phyloP scores from a whole-genome alignment of 306 rosid genomes.

The Hylodesmum podocarpum region DNA sequence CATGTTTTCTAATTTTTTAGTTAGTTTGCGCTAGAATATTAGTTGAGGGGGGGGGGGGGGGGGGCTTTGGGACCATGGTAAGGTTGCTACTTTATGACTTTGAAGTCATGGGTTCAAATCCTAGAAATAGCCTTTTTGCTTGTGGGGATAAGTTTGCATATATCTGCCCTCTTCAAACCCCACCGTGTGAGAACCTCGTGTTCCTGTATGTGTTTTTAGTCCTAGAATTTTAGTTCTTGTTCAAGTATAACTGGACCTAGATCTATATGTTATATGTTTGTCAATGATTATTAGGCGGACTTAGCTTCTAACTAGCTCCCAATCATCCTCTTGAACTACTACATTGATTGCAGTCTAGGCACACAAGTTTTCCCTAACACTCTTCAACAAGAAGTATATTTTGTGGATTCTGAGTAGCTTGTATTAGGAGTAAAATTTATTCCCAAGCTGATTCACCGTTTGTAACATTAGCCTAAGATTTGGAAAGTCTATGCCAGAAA shows the following conservation, averaged over 20 bases:
- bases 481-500: too few relatives aligned
- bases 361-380: too few relatives aligned
- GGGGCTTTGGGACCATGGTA: not conserved
- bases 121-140: not conserved
- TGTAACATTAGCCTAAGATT: too few relatives aligned
- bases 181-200: not conserved
- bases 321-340: not conserved
- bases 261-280: too few relatives aligned
- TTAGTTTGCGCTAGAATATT: not conserved
- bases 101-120: not conserved
- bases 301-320: too few relatives aligned
- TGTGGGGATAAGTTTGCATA: not conserved
- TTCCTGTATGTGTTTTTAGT: not conserved
- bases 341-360: not conserved
- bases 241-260: not conserved
- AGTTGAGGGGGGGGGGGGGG: not conserved
- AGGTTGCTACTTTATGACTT: not conserved
- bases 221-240: not conserved
- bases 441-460: too few relatives aligned
- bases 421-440: too few relatives aligned
- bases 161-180: not conserved
- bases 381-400: too few relatives aligned
- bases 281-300: too few relatives aligned
- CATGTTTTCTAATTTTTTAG: not conserved
- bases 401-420: too few relatives aligned